Percentiles rank a stretch among this genome's conserved stretches.
These are phyloP conservation scores for Effrenium voratum DNA, from an alignment of 73 alveolate species.

Conservation along the genomic window DNA sequence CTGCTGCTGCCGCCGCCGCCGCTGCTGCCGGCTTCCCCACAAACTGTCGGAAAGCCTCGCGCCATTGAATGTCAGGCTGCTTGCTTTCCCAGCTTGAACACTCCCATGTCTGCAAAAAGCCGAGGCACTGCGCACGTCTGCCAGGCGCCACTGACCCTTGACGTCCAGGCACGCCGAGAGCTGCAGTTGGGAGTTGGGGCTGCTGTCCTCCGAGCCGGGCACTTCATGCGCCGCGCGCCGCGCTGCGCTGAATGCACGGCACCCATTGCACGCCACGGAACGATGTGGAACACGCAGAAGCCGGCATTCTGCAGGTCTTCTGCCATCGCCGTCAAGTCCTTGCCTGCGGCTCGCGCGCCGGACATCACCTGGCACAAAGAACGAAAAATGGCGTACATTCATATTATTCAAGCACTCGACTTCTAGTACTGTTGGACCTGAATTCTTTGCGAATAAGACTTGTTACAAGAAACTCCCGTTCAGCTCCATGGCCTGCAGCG, in stretches of 20 bases:
- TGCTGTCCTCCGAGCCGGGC: background rate
- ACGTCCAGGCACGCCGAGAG: slow-evolving; percentile 57
- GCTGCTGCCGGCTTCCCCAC: background rate
- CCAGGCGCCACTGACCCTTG: slow-evolving; percentile 14
- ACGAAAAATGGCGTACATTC: background rate
- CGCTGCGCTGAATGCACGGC: background rate
- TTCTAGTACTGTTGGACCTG: background rate
- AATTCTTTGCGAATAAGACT: too few species aligned
- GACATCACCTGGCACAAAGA: slow-evolving; percentile 51
- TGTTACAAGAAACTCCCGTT: background rate
- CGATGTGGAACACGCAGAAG: slow-evolving; percentile 39
- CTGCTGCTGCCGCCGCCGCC: background rate
- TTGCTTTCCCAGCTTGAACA: background rate
- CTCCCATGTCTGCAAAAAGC: background rate
- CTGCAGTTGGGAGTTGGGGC: slow-evolving; percentile 31
- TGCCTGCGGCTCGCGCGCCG: slow-evolving; percentile 50
- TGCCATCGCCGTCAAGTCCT: slow-evolving; percentile 53
- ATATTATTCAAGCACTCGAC: background rate
- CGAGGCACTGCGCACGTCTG: slow-evolving; percentile 6
- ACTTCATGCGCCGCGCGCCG: background rate
- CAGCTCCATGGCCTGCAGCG: slow-evolving; percentile 32
- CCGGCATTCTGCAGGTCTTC: slow-evolving; percentile 50
- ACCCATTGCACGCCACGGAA: background rate
- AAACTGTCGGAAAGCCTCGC: slow-evolving; percentile 42
- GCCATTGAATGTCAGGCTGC: background rate